Percentiles rank a stretch among this genome's conserved stretches.
Evolutionary conservation across 306 rosid genomes (phyloP).

Genomic region (Trifolium fragiferum): DNA sequence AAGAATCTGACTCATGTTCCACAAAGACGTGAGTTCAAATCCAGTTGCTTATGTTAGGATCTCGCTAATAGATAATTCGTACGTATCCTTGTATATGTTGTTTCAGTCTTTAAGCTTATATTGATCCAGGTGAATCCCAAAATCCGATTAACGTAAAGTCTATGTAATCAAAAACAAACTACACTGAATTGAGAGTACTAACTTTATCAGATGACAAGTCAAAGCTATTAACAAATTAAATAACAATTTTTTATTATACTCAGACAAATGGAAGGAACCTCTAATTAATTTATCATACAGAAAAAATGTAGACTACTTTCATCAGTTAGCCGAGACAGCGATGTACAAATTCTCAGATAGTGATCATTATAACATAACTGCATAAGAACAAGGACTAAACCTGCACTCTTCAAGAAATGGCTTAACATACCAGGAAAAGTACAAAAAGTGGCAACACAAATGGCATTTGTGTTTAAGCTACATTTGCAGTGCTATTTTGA

Average conservation of each 20-base stretch:
- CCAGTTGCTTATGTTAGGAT: background rate
- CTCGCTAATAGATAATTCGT: background rate
- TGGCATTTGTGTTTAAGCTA: conserved; percentile 44
- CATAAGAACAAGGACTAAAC: conserved; percentile 44
- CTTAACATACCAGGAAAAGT: conserved; percentile 34
- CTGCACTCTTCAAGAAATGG: conserved; percentile 25
- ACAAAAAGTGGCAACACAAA: conserved; percentile 34
- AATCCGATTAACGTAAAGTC: background rate
- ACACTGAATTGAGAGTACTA: background rate
- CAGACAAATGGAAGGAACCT: conserved; percentile 34
- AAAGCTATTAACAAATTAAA: background rate
- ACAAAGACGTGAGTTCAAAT: background rate
- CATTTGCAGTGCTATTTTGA: conserved; percentile 56
- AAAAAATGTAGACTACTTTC: conserved; percentile 40
- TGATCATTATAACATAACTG: conserved; percentile 37
- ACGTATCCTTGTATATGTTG: background rate
- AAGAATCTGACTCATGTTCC: background rate
- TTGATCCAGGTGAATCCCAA: background rate
- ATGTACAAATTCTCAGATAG: conserved; percentile 44
- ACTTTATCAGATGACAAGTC: conserved; percentile 1
- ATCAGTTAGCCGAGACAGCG: conserved; percentile 43
- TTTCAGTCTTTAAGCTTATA: background rate
- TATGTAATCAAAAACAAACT: background rate
- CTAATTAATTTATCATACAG: conserved; percentile 39
- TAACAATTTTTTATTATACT: background rate